Evolutionary conservation across 768 basidiomycete species (phyloP).

Genomic region (Pleurotus citrinopileatus): DNA sequence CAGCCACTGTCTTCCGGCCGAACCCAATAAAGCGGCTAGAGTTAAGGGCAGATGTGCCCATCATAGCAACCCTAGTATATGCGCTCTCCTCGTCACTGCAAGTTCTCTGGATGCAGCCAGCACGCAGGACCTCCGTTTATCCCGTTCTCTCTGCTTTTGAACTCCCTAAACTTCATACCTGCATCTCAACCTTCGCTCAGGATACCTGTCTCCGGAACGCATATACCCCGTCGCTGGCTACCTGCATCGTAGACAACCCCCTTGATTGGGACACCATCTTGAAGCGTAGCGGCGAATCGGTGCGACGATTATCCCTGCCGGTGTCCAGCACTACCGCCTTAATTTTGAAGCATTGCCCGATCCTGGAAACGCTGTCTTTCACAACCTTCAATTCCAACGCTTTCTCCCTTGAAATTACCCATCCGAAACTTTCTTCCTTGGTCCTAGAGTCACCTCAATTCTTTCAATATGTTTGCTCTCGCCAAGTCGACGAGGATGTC

Average conservation of each 20-base stretch:
- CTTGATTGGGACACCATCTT: background rate
- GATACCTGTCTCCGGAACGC: background rate
- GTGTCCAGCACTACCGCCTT: no score
- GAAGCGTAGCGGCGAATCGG: background rate
- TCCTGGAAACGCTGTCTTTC: background rate
- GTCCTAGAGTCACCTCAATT: background rate
- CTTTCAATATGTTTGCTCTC: background rate
- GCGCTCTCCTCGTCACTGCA: conserved; percentile 15
- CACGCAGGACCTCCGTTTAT: background rate
- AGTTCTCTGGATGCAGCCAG: conserved; percentile 21
- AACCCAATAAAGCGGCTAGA: conserved; percentile 21
- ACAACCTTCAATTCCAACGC: background rate
- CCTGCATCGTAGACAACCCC: background rate
- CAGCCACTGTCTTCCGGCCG: conserved; percentile 3
- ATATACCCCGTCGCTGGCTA: conserved; percentile 9
- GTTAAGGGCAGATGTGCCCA: conserved; percentile 12
- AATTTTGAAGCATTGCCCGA: no score
- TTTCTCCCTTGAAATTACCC: background rate
- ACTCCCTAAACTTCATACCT: conserved; percentile 21
- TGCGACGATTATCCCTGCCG: no score
- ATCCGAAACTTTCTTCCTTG: conserved; percentile 1
- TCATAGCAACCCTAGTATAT: conserved; percentile 10
- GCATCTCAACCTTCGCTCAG: conserved; percentile 13
- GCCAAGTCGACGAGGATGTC: background rate
- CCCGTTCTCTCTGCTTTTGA: background rate